A percentile compares a stretch with the other conserved stretches of the same genome.
Evolutionary conservation across 2,329 filamentous ascomycete species (phyloP).

Genomic region (Aspergillus phoenicis): DNA sequence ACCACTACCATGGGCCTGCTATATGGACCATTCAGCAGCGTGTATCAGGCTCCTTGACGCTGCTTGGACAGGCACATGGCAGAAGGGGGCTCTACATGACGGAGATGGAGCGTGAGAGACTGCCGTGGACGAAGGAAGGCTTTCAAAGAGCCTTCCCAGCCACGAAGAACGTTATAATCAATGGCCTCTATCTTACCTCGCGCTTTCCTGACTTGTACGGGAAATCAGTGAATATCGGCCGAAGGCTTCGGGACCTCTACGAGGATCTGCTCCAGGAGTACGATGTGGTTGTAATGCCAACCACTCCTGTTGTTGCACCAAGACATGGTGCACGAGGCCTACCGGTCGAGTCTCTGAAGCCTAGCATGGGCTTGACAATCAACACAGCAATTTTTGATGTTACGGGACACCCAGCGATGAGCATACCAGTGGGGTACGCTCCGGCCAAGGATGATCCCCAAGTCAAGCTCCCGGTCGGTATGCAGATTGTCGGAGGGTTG

Average conservation of each 20-base stretch:
- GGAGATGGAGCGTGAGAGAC: slow-evolving; percentile 54
- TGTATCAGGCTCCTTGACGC: slow-evolving; percentile 49
- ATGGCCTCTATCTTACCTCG: slow-evolving; percentile 43
- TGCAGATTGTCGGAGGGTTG: slow-evolving; percentile 56
- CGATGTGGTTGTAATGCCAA: slow-evolving; percentile 48
- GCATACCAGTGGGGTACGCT: slow-evolving; percentile 54
- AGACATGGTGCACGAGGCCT: slow-evolving; percentile 27
- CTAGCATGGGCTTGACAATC: slow-evolving; percentile 55
- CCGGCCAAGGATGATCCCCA: slow-evolving; percentile 26
- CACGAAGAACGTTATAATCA: slow-evolving; percentile 49
- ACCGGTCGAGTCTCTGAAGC: slow-evolving; percentile 29
- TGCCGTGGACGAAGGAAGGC: slow-evolving; percentile 50
- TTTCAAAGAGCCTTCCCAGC: slow-evolving; percentile 53
- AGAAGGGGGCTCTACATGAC: slow-evolving; percentile 54
- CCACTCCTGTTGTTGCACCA: slow-evolving; percentile 32
- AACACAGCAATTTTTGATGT: slow-evolving; percentile 62
- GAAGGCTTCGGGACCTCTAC: slow-evolving; percentile 44
- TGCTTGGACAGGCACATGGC: slow-evolving; percentile 48
- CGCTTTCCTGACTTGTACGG: slow-evolving; percentile 45
- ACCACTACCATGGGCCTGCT: slow-evolving; percentile 47
- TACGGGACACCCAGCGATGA: slow-evolving; percentile 59
- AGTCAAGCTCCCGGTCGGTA: slow-evolving; percentile 52
- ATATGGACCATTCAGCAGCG: slow-evolving; percentile 51
- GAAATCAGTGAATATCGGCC: slow-evolving; percentile 46
- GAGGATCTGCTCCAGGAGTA: slow-evolving; percentile 43